Evolutionary conservation across 2,329 filamentous ascomycete genomes (phyloP).

Genomic region (Rhytidhysteron rufulum): DNA sequence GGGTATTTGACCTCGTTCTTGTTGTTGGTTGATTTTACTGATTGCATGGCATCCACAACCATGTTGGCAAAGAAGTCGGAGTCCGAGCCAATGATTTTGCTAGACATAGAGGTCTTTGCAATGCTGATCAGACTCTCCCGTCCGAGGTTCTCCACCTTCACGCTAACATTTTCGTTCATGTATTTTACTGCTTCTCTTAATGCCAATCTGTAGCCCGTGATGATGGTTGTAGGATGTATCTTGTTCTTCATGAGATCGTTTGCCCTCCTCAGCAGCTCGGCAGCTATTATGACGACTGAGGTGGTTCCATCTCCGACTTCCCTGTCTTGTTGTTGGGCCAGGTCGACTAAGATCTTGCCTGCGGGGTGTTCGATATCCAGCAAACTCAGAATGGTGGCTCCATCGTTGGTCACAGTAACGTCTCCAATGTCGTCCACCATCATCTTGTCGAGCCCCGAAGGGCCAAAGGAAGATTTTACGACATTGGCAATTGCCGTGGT

Average conservation of each 20-base stretch:
- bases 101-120: slow-evolving; percentile 98
- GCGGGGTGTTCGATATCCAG: slow-evolving; percentile 97
- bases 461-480: slow-evolving; percentile 97
- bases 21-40: slow-evolving; percentile 90
- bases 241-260: slow-evolving; percentile 99
- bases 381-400: slow-evolving; percentile 90
- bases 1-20: slow-evolving; percentile 92
- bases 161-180: slow-evolving; percentile 97
- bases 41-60: slow-evolving; percentile 93
- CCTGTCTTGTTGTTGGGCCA: slow-evolving; percentile 98
- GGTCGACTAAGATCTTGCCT: slow-evolving; percentile 95
- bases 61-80: slow-evolving; percentile 97
- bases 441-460: slow-evolving; percentile 98
- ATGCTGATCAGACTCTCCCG: slow-evolving; percentile 90
- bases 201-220: slow-evolving; percentile 94
- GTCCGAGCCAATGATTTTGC: slow-evolving; percentile 95
- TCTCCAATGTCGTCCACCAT: slow-evolving; percentile 99
- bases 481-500: slow-evolving; percentile 98
- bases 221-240: slow-evolving; percentile 99
- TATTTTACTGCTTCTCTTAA: slow-evolving; percentile 96
- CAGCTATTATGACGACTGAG: slow-evolving; percentile 94
- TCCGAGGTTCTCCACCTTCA: slow-evolving; percentile 88
- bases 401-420: slow-evolving; percentile 98
- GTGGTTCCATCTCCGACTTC: slow-evolving; percentile 98
- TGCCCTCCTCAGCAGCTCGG: slow-evolving; percentile 85